phyloP scores from a whole-genome alignment of 768 basidiomycete genomes.

The Tylopilus vinaceipallidus region DNA sequence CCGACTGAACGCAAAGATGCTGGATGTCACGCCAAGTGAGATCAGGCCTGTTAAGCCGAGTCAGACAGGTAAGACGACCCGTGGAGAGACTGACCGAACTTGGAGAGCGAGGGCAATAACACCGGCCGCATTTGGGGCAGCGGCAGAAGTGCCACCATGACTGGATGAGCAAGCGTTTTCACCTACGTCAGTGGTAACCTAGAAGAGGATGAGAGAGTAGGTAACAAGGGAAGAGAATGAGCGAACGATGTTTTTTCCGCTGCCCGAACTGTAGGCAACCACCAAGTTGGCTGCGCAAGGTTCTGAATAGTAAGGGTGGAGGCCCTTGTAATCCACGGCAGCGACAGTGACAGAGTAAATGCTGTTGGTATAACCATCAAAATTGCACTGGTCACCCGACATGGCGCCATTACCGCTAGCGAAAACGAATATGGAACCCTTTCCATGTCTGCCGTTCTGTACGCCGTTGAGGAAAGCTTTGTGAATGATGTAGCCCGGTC shows the following conservation, averaged over 20 bases:
- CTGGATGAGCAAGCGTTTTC: constrained; percentile 73
- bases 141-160: constrained; percentile 97
- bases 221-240: background rate
- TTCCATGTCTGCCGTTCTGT: constrained; percentile 83
- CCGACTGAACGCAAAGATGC: constrained; percentile 78
- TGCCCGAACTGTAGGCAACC: constrained; percentile 93
- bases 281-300: constrained; percentile 97
- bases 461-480: constrained; percentile 95
- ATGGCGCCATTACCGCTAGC: constrained; percentile 95
- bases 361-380: constrained; percentile 98
- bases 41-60: constrained; percentile 62
- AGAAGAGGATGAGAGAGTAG: constrained; percentile 16
- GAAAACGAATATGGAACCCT: constrained; percentile 94
- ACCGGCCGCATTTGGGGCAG: constrained; percentile 94
- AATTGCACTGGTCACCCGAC: constrained; percentile 95
- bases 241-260: constrained; percentile 89
- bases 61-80: constrained; percentile 9
- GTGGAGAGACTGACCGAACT: constrained; percentile 57
- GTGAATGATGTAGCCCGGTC: constrained; percentile 83
- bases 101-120: constrained; percentile 89
- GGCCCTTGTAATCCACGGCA: constrained; percentile 89
- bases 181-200: constrained; percentile 96
- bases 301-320: constrained; percentile 97
- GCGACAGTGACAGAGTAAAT: constrained; percentile 96
- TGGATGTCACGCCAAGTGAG: constrained; percentile 97